Base-by-base conservation (phyloP, 1,139 yeast genomes). In the Suhomyces kunorum region DNA sequence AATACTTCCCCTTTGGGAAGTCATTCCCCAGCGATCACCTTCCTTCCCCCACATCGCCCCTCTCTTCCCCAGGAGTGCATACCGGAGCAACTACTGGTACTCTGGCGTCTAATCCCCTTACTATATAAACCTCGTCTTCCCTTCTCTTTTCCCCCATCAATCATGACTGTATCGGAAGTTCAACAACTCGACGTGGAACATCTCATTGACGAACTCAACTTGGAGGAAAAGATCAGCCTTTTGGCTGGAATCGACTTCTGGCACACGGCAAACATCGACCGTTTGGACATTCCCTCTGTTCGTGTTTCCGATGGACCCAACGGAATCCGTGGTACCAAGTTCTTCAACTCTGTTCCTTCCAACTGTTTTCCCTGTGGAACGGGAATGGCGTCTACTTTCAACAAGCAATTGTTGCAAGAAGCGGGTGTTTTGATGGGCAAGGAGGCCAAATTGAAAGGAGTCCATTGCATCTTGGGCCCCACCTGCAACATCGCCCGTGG, bases 211-310 rank as follows among this genome's bases (percentile, higher is more conserved):
- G 64, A 76, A 53, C 61, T 79, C 45, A 72, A 79, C 8, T 46
- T 65, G 12, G 61, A 64, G 25, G 81, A 79, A 53, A 79, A 79
- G 54, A 59, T 73, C 53, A 56, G 68, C 11, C 64, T 79, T 32
- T 55, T 76, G 33, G 68, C 80, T 7, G 81, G 80, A 28, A 59
- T 61, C 42, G 80, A 78, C 55, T 66, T 66, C 54, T 80, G 84
- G 84, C 81, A 77, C 51, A 79, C 85, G 0, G 63, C 59, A 19
- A 65, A 76, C 5, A 58, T 80, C 24, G 72, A 69, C 36, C 59
- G 82, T 41, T 60, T 76, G 37, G 60, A 61, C 22, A 61, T 79
- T 31, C 67, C 56, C 39, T 49, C 63, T 6, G 54, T 61, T 11
- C 55, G 67, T 27, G 66, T 63, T 8, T 61, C 66, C 27, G 70